Percentiles rank a stretch among this genome's conserved stretches.
Evolutionary conservation across 352 stramenopile genomes (phyloP).

Genomic region (Globisporangium nagaii): DNA sequence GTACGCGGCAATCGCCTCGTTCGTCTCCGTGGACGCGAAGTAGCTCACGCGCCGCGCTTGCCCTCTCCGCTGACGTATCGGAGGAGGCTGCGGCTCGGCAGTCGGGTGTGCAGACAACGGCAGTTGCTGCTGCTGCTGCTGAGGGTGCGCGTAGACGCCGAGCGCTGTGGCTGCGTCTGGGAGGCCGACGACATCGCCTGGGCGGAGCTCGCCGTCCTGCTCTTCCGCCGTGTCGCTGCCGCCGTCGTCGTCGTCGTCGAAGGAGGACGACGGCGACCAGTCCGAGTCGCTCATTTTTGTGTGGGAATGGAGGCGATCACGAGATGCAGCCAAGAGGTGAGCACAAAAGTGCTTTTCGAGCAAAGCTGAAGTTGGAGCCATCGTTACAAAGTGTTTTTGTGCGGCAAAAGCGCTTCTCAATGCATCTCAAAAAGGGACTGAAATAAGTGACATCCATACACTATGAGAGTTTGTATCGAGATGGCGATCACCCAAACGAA

Average conservation of each 20-base stretch:
- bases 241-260: constrained; percentile 19
- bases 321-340: too few species aligned
- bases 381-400: too few species aligned
- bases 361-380: too few species aligned
- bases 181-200: background rate
- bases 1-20: constrained; percentile 14
- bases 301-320: too few species aligned
- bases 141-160: too few species aligned
- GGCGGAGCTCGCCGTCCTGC: background rate
- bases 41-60: constrained; percentile 7
- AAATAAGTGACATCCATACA: too few species aligned
- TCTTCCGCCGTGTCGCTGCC: background rate
- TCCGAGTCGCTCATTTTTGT: constrained; percentile 5
- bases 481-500: too few species aligned
- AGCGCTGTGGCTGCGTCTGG: background rate
- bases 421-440: too few species aligned
- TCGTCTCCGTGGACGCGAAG: background rate
- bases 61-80: background rate
- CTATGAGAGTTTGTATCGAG: too few species aligned
- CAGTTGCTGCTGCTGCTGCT: background rate
- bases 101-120: too few species aligned
- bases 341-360: too few species aligned
- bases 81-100: background rate
- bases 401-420: too few species aligned
- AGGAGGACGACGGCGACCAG: constrained; percentile 13